phyloP scores from a whole-genome alignment of 2,329 filamentous ascomycete genomes.

The Fusarium abutilonis region DNA sequence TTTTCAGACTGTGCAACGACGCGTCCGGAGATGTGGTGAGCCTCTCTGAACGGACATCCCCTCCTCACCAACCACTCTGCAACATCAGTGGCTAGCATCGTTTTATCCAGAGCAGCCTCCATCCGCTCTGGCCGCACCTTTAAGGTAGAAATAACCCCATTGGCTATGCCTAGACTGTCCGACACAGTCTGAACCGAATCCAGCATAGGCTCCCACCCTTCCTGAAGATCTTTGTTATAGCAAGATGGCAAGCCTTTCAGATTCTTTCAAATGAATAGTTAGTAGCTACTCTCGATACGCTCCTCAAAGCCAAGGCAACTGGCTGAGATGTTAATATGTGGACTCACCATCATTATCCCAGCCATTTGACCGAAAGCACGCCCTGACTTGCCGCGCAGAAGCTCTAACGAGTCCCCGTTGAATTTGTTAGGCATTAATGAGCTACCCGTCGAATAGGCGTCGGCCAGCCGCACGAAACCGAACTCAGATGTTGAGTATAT shows the following conservation, averaged over 20 bases:
- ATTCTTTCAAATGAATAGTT: conserved; percentile 52
- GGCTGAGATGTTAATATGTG: conserved; percentile 41
- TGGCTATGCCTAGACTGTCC: conserved; percentile 79
- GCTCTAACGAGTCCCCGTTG: conserved; percentile 41
- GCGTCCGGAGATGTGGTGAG: conserved; percentile 79
- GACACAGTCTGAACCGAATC: conserved; percentile 78
- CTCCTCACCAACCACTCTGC: conserved; percentile 70
- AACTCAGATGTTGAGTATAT: conserved; percentile 53
- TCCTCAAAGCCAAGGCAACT: conserved; percentile 33
- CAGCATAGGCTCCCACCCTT: conserved; percentile 78
- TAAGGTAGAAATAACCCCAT: conserved; percentile 75
- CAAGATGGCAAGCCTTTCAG: conserved; percentile 72
- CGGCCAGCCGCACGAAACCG: conserved; percentile 39
- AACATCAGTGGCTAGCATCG: conserved; percentile 77
- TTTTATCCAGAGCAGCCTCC: conserved; percentile 73
- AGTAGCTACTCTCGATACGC: conserved; percentile 45
- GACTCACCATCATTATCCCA: conserved; percentile 66
- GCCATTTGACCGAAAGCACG: conserved; percentile 56
- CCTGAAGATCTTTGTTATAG: conserved; percentile 83
- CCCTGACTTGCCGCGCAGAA: conserved; percentile 45
- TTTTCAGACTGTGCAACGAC: conserved; percentile 76
- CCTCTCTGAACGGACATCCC: conserved; percentile 77
- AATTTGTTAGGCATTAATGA: conserved; percentile 38
- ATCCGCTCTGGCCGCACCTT: conserved; percentile 74
- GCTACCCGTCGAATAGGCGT: conserved; percentile 40